A percentile compares a stretch with the other conserved stretches of the same genome.
Evolutionary conservation across 2,329 filamentous ascomycete genomes (phyloP).

Genomic region (Berkeleyomyces rouxiae): DNA sequence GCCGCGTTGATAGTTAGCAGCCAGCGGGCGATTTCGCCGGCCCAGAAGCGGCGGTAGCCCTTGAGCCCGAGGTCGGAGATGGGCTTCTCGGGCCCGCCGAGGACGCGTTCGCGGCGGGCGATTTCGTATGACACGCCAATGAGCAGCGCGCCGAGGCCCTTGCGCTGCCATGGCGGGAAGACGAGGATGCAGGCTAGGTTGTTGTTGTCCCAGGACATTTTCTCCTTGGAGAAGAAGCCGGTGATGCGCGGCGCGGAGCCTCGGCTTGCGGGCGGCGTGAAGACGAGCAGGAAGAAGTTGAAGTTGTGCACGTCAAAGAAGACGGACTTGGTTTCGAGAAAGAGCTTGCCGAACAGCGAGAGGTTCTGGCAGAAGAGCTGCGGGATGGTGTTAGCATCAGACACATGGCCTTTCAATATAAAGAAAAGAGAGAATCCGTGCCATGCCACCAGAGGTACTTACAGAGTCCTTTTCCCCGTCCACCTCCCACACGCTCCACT

Average conservation of each 20-base stretch:
- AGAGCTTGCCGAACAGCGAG: conserved; percentile 90
- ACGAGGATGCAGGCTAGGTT: conserved; percentile 92
- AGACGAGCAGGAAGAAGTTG: conserved; percentile 82
- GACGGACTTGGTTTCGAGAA: conserved; percentile 94
- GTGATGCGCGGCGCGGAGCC: conserved; percentile 37
- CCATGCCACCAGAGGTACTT: conserved; percentile 19
- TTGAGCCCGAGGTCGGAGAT: conserved; percentile 70
- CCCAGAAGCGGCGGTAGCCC: conserved; percentile 78
- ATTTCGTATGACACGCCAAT: conserved; percentile 93
- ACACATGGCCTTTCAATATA: background rate
- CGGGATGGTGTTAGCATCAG: conserved; percentile 12
- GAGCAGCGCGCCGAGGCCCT: conserved; percentile 70
- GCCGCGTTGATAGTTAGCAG: conserved; percentile 23
- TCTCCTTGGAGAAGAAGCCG: conserved; percentile 98
- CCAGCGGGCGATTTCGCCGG: conserved; percentile 64
- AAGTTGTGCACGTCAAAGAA: conserved; percentile 95
- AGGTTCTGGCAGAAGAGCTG: conserved; percentile 86
- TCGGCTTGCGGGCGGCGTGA: conserved; percentile 32
- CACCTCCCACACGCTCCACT: conserved; percentile 80
- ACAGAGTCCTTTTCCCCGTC: conserved; percentile 74
- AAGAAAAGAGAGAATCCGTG: background rate
- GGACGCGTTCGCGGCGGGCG: conserved; percentile 60
- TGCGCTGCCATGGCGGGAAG: conserved; percentile 89
- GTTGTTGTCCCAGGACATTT: conserved; percentile 97
- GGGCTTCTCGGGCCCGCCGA: conserved; percentile 88